Conservation (phyloP, 345 rosid species). For the Populus euphratica region DNA sequence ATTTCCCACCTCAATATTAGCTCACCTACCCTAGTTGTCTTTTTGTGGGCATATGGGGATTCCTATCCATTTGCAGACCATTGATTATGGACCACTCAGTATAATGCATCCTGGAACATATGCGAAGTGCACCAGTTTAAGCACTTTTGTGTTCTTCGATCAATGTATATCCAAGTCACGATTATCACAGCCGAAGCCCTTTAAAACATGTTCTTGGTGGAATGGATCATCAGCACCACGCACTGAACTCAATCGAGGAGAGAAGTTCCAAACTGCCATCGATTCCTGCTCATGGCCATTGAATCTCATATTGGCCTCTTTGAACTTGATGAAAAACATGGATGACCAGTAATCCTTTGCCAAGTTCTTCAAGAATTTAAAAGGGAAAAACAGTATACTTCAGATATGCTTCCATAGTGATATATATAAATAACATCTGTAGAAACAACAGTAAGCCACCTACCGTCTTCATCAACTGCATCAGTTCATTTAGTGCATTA, state of each 20-base stretch:
- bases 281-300: conserved; percentile 41
- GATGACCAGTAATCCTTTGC: conserved; percentile 35
- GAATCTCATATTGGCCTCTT: conserved; percentile 47
- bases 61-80: too few relatives aligned
- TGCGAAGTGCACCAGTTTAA: background rate
- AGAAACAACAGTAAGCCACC: conserved; percentile 1
- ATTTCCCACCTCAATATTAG: too few relatives aligned
- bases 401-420: background rate
- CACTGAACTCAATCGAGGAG: conserved; percentile 74
- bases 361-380: conserved; percentile 48
- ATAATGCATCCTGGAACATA: background rate
- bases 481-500: conserved; percentile 61
- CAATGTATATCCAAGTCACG: conserved; percentile 4
- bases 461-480: conserved; percentile 84
- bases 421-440: background rate
- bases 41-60: too few relatives aligned
- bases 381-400: background rate
- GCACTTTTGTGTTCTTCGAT: background rate
- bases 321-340: conserved; percentile 47
- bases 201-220: conserved; percentile 54
- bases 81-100: too few relatives aligned
- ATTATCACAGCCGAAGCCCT: conserved; percentile 29
- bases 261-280: conserved; percentile 55
- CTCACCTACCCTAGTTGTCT: too few relatives aligned
- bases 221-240: conserved; percentile 82